Evolutionary conservation across 768 basidiomycete species (phyloP), one percentile per base, ranked within the genome.

Genomic region (Phaeotremella fagi): DNA sequence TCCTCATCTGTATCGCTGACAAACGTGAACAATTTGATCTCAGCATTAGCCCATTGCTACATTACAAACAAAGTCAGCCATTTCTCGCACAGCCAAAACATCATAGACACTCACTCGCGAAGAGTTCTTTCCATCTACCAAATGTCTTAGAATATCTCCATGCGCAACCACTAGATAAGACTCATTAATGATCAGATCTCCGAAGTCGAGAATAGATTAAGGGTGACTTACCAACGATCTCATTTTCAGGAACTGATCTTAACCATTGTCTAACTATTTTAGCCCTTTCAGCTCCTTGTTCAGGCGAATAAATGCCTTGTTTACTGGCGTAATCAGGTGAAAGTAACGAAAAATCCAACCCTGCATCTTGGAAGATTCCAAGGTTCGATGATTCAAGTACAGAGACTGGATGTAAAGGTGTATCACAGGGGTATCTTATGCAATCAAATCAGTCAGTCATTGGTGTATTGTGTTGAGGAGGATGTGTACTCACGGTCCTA

Each of bases 41-140:
- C 72, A 45, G 70, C 63, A 53, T 75, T 75, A 9, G 49, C 62
- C 72, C 72, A 75, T 23, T 62, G 58, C 63, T 59, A 41, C 12
- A 41, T 41, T 18, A 41, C 20, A 41, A 12, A 26, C 24, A 14
- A 23, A 16, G 14, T 3, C 35, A 29, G 22, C 43, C 24, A n/a
- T 46, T 45, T 15, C n/a, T 20, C 5, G 7, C 15, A 27, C 25
- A 12, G 1, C 27, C 16, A 44, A 18, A 41, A 51, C 16, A 4
- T 20, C 1, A 0, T 26, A 18, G 23, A 25, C 25, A 58, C 65
- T 55, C 28, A 63, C 65, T 23, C 59, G 23, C 6, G 44, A n/a
- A 11, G 59, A 50, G 22, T 60, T 36, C n/a, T 57, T 22, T 4
- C 54, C 49, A 24, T 59, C 68, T 1, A 59, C 61, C 2, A 75